Base-by-base conservation (phyloP, 2,329 filamentous ascomycete genomes). In the Talaromyces sp. region DNA sequence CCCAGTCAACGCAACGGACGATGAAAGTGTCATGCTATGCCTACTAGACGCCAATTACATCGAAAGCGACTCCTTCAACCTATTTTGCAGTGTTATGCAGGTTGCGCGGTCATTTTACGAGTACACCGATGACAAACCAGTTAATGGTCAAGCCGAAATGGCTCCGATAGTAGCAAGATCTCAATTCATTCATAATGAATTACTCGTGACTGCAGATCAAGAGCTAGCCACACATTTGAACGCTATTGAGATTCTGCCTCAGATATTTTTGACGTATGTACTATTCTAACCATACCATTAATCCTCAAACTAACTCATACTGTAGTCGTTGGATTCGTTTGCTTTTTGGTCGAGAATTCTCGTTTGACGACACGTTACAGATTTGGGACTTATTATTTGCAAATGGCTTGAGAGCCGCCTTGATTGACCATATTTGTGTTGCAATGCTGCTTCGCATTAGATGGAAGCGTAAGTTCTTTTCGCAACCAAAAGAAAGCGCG, bases 321-420 rank as follows among this genome's bases (percentile, higher is more conserved):
- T 31, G 5, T 47, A 93, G 91, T 68, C 92, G 95, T 65, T 99
- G 95, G 95, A 90, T 98, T 65, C 88, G 95, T 33, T 86, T 99
- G 0, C 80, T 99, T 0, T 98, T 98, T 73, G 93, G 94, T 58
- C 87, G 95, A 69, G 95, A 99, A 75, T 98, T 97, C 71, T 87
- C 92, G 0, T 96, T 98, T 67, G 87, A 93, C 62, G 88, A 96
- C 67, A 85, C 93, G 47, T 85, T 99, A 43, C 82, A 87, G 24
- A 85, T 99, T 64, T 99, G 95, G 95, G 95, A 99, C 78, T 86
- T 89, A 8, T 83, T 99, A 1, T 96, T 99, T 74, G 91, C 93
- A 1, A 87, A 96, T 72, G 93, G 97, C 71, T 85, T 94, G 8
- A 85, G 86, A 0, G 79, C 97, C 33, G 87, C 93, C 59, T 81